Conservation (phyloP, 306 rosid species). For the Gleditsia sinensis region DNA sequence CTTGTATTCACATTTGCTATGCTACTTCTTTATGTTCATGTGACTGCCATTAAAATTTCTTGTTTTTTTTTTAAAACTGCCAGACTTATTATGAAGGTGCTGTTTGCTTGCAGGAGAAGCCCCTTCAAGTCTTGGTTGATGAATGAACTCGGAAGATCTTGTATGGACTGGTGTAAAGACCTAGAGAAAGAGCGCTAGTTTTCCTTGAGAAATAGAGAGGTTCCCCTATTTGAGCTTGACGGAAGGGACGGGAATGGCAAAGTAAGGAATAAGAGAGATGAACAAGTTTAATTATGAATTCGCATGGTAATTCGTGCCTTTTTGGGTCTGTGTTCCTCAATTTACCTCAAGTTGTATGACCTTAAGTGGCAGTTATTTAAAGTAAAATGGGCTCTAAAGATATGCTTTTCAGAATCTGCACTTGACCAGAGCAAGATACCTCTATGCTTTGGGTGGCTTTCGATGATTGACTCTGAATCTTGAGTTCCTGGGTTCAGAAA, state of each 20-base stretch:
- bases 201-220: not conserved
- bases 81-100: not conserved
- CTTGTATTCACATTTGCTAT: not conserved
- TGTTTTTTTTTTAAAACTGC: not conserved
- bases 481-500: not conserved
- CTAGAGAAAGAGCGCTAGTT: not conserved
- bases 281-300: not conserved
- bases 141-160: slow-evolving; percentile 27
- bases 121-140: slow-evolving; percentile 22
- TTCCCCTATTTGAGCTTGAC: not conserved
- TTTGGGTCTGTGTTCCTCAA: not conserved
- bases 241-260: not conserved
- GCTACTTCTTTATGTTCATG: slow-evolving; percentile 20
- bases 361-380: not conserved
- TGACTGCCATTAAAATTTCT: slow-evolving; percentile 1
- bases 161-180: not conserved
- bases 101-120: slow-evolving; percentile 41
- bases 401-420: not conserved
- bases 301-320: not conserved
- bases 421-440: not conserved
- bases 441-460: not conserved
- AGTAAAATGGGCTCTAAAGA: not conserved
- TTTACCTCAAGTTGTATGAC: not conserved
- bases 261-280: not conserved
- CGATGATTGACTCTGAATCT: not conserved